phyloP scores from a whole-genome alignment of 73 alveolate species.

The Paramecium primaurelia region DNA sequence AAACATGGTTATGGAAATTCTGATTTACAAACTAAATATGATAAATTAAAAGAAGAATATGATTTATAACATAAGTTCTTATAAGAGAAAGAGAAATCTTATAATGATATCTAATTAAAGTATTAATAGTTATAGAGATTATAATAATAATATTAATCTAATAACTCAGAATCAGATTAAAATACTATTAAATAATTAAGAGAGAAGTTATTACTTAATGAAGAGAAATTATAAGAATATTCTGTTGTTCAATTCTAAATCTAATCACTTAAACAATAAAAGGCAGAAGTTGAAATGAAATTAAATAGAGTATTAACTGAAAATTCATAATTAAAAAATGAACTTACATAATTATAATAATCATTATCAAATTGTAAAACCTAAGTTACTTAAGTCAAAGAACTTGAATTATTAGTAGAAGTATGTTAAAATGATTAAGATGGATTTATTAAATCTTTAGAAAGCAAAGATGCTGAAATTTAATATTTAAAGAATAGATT shows the following conservation, averaged over 20 bases:
- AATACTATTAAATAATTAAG: not conserved
- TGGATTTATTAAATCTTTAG: not conserved
- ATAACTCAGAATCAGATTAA: not conserved
- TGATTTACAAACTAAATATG: not conserved
- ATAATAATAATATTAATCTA: not conserved
- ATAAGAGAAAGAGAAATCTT: not conserved
- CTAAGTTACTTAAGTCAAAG: not conserved
- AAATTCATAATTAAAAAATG: not conserved
- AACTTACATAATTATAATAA: not conserved
- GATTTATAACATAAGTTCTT: not conserved
- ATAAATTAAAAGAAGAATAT: not conserved
- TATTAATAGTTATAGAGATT: not conserved
- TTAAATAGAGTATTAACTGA: not conserved
- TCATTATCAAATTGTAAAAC: not conserved
- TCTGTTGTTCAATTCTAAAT: not conserved
- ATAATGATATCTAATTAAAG: not conserved
- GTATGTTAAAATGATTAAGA: conserved; percentile 13
- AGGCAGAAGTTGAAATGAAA: not conserved
- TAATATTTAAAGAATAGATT: not conserved
- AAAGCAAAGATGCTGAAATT: not conserved
- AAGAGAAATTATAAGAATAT: not conserved
- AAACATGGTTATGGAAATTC: not conserved
- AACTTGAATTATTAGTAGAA: not conserved
- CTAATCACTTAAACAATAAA: not conserved
- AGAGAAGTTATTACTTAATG: not conserved